Base-by-base conservation (phyloP, 2,329 filamentous ascomycete genomes). In the Mariannaea sp. region DNA sequence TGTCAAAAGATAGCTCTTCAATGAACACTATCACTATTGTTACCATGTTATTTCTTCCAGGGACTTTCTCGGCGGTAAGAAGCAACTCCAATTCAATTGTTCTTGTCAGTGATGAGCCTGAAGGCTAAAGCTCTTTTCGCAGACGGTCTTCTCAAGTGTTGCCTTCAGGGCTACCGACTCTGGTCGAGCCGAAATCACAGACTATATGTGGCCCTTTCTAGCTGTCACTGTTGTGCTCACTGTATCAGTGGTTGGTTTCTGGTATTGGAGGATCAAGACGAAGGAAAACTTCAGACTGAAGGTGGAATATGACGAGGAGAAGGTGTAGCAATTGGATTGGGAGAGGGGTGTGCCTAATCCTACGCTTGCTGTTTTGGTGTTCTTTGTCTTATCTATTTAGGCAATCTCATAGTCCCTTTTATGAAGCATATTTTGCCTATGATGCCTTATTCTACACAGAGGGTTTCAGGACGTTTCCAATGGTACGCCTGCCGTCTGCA, bases 401-500 rank as follows among this genome's bases (percentile, higher is more conserved):
- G 8, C 8, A 8, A 24, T 24, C 5, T 24, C 22, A 5, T 5
- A 24, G 22, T 24, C 22, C 22, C 22, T 24, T 5, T 24, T 24
- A 5, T 24, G 8, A 24, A 24, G 8, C 5, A 24, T 8, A 24
- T 8, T 12, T 32, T 29, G 26, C 26, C 12, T 29, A 12, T n/a
- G n/a, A n/a, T n/a, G n/a, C n/a, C n/a, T n/a, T n/a, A n/a, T n/a
- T n/a, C n/a, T n/a, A n/a, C n/a, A n/a, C n/a, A n/a, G n/a, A n/a
- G n/a, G n/a, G n/a, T n/a, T n/a, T n/a, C 29, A 32, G n/a, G 12
- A 13, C 5, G 26, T 13, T 5, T 3, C 16, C 32, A 55, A 33
- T n/a, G 46, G 41, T 17, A 56, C 53, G 5, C 58, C 58, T 9
- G 49, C 56, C 3, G 44, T 49, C 16, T 43, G 27, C 20, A 60